Evolutionary conservation across 345 rosid genomes (phyloP).

Genomic region (Conringia planisiliqua): DNA sequence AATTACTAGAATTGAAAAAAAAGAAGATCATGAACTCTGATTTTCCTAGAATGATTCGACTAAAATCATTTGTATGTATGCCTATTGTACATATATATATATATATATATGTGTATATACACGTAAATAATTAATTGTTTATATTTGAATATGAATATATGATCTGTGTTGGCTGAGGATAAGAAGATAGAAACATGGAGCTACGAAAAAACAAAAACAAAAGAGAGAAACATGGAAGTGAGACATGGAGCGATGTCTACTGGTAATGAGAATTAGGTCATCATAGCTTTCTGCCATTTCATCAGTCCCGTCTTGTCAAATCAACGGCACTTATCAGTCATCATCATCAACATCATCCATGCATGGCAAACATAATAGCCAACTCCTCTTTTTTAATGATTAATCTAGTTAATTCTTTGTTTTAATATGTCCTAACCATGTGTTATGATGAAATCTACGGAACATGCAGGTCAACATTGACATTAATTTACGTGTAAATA

Average conservation of each 20-base stretch:
- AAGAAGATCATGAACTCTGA: background rate
- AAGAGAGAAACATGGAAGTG: slow-evolving; percentile 29
- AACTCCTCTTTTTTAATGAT: background rate
- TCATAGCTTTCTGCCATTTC: slow-evolving; percentile 27
- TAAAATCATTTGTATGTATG: background rate
- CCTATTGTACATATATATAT: background rate
- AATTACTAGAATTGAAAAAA: background rate
- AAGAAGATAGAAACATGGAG: too few species aligned
- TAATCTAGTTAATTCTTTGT: background rate
- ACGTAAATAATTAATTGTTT: background rate
- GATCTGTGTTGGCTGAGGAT: slow-evolving; percentile 5
- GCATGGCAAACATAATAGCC: slow-evolving; percentile 13
- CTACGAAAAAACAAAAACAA: too few species aligned
- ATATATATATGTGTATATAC: background rate
- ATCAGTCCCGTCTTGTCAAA: slow-evolving; percentile 27
- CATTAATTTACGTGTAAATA: slow-evolving; percentile 10
- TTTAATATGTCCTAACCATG: slow-evolving; percentile 18
- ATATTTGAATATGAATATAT: background rate
- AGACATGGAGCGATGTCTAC: slow-evolving; percentile 33
- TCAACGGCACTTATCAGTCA: slow-evolving; percentile 16
- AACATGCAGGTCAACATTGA: background rate
- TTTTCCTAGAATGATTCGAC: background rate
- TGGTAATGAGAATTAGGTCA: slow-evolving; percentile 16
- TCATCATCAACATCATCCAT: background rate
- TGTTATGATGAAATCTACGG: background rate